phyloP scores from a whole-genome alignment of 169 alveolate species.

The Neospora caninum region DNA sequence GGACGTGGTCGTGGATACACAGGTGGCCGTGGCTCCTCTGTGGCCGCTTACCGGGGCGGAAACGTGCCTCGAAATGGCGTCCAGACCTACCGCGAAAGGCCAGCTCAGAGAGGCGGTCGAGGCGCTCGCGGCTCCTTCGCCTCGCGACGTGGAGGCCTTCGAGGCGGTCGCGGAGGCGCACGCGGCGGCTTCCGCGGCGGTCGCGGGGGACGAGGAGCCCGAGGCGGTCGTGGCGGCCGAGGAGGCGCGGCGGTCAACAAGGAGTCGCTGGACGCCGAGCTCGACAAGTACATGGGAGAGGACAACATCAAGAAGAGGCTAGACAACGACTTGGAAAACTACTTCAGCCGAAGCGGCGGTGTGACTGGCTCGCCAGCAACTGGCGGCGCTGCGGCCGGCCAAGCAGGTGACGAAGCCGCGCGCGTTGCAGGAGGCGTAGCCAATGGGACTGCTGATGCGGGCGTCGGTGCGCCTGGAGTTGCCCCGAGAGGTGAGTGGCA shows the following conservation, averaged over 20 bases:
- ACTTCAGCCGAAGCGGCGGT: conserved; percentile 20
- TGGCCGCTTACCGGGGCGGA: background rate
- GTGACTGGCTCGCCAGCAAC: background rate
- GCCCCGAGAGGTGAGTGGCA: conserved; percentile 6
- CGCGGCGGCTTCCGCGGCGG: conserved; percentile 16
- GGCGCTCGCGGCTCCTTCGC: conserved; percentile 15
- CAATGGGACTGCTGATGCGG: background rate
- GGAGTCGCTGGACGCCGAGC: conserved; percentile 27
- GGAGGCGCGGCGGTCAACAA: background rate
- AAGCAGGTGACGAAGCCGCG: background rate
- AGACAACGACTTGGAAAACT: conserved; percentile 17
- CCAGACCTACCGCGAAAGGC: background rate
- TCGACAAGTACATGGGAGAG: conserved; percentile 20
- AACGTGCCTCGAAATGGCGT: background rate
- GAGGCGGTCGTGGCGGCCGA: conserved; percentile 13
- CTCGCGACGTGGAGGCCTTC: background rate
- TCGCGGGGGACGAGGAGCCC: background rate
- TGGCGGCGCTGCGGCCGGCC: background rate
- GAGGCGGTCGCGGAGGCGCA: background rate
- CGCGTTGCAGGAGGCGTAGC: background rate
- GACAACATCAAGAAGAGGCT: conserved; percentile 28
- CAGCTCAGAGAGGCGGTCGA: background rate
- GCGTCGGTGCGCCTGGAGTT: background rate
- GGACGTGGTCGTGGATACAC: background rate
- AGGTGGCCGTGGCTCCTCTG: background rate